phyloP scores from a whole-genome alignment of 2,329 filamentous ascomycete species.

The Ophiocordyceps camponoti-leonardi region DNA sequence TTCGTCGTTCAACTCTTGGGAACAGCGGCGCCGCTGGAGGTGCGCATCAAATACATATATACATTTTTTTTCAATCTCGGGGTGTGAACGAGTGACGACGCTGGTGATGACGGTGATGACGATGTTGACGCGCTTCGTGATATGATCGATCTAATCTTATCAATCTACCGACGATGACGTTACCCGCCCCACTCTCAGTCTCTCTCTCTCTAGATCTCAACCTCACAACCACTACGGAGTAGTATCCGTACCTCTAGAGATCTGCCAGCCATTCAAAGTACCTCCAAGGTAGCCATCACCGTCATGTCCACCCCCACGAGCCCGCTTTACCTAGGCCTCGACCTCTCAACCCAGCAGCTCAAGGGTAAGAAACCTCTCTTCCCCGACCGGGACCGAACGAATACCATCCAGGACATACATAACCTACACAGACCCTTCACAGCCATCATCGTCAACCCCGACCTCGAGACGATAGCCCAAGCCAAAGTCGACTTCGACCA shows the following conservation, averaged over 20 bases:
- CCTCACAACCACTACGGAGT: not conserved
- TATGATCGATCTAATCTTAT: too few relatives aligned
- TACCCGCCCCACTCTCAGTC: too few relatives aligned
- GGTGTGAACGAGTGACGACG: too few relatives aligned
- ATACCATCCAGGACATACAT: not conserved
- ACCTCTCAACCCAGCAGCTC: constrained; percentile 91
- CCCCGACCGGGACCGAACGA: not conserved
- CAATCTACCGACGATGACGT: too few relatives aligned
- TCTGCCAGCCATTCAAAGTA: too few relatives aligned
- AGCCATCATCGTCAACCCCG: constrained; percentile 72
- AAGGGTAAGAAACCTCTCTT: constrained; percentile 47
- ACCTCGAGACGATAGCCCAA: constrained; percentile 64
- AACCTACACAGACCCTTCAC: not conserved
- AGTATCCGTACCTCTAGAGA: too few relatives aligned
- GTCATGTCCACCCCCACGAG: constrained; percentile 15
- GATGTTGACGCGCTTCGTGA: not conserved
- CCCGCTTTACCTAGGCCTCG: constrained; percentile 77
- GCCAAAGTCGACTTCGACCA: constrained; percentile 92
- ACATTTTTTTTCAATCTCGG: not conserved
- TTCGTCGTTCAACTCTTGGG: not conserved
- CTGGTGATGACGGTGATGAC: too few relatives aligned
- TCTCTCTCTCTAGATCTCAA: not conserved
- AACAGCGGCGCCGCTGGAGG: not conserved
- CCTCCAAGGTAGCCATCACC: too few relatives aligned
- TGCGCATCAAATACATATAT: not conserved